Evolutionary conservation across 2,329 filamentous ascomycete genomes (phyloP).

Genomic region (Colletotrichum sp.): DNA sequence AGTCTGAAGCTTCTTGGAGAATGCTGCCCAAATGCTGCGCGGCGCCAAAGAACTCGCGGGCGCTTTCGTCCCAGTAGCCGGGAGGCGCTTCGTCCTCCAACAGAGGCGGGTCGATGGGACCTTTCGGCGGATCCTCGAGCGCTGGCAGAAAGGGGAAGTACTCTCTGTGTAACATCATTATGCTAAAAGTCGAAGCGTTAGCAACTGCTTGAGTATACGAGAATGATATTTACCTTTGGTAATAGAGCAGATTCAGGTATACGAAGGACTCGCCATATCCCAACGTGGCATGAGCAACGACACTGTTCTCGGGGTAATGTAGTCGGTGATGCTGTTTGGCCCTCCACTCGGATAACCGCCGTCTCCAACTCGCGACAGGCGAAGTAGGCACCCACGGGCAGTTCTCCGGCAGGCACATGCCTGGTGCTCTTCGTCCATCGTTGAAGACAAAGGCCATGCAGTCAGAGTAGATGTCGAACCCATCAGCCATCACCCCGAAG

Average conservation of each 20-base stretch:
- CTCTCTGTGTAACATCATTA: slow-evolving; percentile 46
- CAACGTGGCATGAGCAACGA: slow-evolving; percentile 42
- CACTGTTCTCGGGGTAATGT: slow-evolving; percentile 39
- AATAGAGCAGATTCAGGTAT: slow-evolving; percentile 48
- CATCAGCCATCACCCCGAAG: slow-evolving; percentile 42
- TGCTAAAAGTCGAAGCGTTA: slow-evolving; percentile 24
- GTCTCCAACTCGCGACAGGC: slow-evolving; percentile 34
- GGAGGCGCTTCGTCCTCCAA: slow-evolving; percentile 40
- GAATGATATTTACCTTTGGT: slow-evolving; percentile 37
- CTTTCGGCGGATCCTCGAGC: slow-evolving; percentile 33
- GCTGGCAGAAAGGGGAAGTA: slow-evolving; percentile 49
- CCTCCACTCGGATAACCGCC: slow-evolving; percentile 38
- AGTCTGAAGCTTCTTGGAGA: slow-evolving; percentile 40
- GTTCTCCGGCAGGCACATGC: slow-evolving; percentile 41
- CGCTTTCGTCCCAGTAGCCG: slow-evolving; percentile 44
- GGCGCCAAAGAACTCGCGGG: slow-evolving; percentile 38
- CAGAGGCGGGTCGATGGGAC: slow-evolving; percentile 43
- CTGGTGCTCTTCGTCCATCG: slow-evolving; percentile 43
- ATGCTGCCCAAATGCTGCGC: slow-evolving; percentile 39
- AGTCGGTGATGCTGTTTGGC: slow-evolving; percentile 36
- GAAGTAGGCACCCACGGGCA: slow-evolving; percentile 43
- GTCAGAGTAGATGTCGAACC: slow-evolving; percentile 47
- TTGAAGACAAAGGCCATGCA: slow-evolving; percentile 46
- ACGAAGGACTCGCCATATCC: slow-evolving; percentile 46
- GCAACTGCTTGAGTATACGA: fast-evolving